Evolutionary conservation across 257 asterid species (phyloP), one percentile per base, ranked within the genome.

Genomic region (Primulina huaijiensis): DNA sequence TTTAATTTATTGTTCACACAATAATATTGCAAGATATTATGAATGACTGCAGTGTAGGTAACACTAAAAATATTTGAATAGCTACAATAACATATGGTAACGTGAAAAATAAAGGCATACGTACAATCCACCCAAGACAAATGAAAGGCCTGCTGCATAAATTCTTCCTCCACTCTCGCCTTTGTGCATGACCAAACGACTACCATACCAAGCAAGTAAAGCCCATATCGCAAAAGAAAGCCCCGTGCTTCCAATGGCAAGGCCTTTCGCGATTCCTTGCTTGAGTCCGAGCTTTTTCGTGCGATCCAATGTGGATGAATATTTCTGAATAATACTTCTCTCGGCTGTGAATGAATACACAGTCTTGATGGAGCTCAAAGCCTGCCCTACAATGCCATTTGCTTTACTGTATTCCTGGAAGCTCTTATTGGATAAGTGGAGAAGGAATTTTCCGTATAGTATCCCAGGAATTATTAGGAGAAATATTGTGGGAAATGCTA

Each of bases 181-280:
- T 64, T 77, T 89, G 75, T 89, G 81, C 88, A 92, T 89, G 17
- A 92, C 59, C 43, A 92, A 77, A 66, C 62, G 90, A 46, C 95
- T 92, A 20, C 97, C 97, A 60, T 92, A 92, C 97, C 97, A 92
- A 63, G 97, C 92, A 53, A 92, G 88, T 72, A 92, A 80, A 17
- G 90, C 97, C 97, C 97, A 92, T 37, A 92, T 92, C 0, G 97
- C 96, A 31, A 92, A 92, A 1, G 92, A 74, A 66, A 92, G 60
- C 2, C 97, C 97, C 0, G 87, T 80, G 58, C 97, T 89, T 20
- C 96, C 97, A 16, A 92, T 74, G 0, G 96, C 96, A 29, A 89
- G 81, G 14, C 96, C 97, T 75, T 92, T 92, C 0, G 92, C 96
- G 0, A 87, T 81, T 5, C 97, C 96, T 80, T 89, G 96, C 60